Evolutionary conservation across 495 filamentous ascomycete species (phyloP), one percentile per base, ranked within the genome.

Genomic region (Penicillium psychrofluorescens): DNA sequence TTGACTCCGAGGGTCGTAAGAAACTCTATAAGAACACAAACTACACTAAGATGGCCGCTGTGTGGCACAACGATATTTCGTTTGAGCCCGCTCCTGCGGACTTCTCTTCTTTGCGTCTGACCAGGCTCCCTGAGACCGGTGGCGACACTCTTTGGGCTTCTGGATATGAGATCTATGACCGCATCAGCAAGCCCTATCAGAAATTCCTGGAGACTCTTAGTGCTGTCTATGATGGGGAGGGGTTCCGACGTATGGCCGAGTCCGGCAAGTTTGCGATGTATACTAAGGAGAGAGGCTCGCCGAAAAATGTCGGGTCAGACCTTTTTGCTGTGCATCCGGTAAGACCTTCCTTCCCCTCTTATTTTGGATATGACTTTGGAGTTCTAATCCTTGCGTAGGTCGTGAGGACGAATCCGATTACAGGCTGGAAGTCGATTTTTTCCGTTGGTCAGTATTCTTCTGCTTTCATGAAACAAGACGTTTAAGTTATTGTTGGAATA

Each of bases 361-460:
- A 16, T 2, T 11, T n/a, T 7, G 7, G 29, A 5, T 6, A 39
- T 11, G 1, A 7, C 37, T 9, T 8, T 39, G 7, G n/a, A 7
- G 37, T 29, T 32, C 9, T 27, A 50, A 22, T 22, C 22, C 4
- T 6, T 22, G 4, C 22, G 4, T 6, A 22, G 48, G 49, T 86
- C 10, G 65, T 88, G 11, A 77, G 85, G 27, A 88, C 84, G 16
- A 85, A 88, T 58, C 84, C 85, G 0, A 77, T 88, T 2, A 87
- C 85, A 0, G 84, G 85, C 11, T 88, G 85, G 84, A 86, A 85
- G 63, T 68, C 59, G n/a, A 63, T 90, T n/a, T 89, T 84, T 51
- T 72, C 74, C 1, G 68, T 80, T 12, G 81, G 56, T 59, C 40
- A 33, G 40, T 35, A 11, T 2, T 39, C 7, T 38, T n/a, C 6